Conservation (phyloP, 768 basidiomycete species). For the Suillus hirtellus region DNA sequence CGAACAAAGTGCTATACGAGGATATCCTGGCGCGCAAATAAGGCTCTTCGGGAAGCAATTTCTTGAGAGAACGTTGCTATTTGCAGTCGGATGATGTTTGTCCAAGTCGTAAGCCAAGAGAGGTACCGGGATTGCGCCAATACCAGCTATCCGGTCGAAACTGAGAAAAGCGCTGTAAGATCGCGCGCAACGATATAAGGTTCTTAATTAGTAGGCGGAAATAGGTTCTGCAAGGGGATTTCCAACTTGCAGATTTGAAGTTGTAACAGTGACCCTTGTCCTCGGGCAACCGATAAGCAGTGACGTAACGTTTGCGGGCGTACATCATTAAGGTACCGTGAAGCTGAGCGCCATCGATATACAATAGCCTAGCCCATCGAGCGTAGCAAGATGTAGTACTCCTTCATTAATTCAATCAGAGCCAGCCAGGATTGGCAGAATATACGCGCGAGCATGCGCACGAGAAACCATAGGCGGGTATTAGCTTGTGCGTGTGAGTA, state of each 20-base stretch:
- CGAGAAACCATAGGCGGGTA: neutral
- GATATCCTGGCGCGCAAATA: neutral
- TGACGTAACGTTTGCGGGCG: neutral
- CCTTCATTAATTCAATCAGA: neutral
- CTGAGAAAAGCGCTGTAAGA: neutral
- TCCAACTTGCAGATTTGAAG: neutral
- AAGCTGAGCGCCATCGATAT: neutral
- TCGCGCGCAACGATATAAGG: neutral
- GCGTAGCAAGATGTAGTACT: neutral
- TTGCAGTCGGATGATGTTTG: neutral
- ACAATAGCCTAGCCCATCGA: neutral
- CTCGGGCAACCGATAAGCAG: slow-evolving; percentile 1
- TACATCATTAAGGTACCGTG: neutral
- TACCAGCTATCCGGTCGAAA: neutral
- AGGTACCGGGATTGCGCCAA: neutral
- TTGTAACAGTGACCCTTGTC: neutral
- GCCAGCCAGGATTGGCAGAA: neutral
- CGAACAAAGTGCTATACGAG: neutral
- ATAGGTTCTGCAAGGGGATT: neutral
- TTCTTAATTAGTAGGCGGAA: neutral
- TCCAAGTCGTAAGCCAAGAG: slow-evolving; percentile 5
- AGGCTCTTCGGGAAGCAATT: neutral
- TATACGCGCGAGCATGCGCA: neutral
- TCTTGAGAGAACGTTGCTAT: neutral
- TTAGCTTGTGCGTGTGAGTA: neutral